These are phyloP conservation scores for Curvularia sp. DNA, from an alignment of 2,329 filamentous ascomycete genomes.

Conservation along the genomic window DNA sequence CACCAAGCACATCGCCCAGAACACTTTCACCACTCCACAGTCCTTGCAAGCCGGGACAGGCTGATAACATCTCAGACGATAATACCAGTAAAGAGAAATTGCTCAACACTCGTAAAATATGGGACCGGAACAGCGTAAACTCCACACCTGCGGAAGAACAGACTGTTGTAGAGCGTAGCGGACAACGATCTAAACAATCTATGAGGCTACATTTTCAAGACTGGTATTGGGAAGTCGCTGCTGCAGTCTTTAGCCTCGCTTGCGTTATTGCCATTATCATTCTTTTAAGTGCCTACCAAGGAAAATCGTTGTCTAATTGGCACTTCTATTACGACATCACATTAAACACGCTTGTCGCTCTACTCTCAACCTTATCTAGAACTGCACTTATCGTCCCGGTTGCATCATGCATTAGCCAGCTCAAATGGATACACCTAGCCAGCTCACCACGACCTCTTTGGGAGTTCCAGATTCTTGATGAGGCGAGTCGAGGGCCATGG, in stretches of 20 bases:
- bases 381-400: slow-evolving; percentile 37
- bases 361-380: slow-evolving; percentile 28
- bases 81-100: not conserved
- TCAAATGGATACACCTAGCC: slow-evolving; percentile 40
- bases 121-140: not conserved
- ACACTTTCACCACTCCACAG: not conserved
- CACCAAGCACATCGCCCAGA: not conserved
- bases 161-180: not conserved
- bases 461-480: slow-evolving; percentile 36
- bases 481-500: slow-evolving; percentile 39
- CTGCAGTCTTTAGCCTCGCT: slow-evolving; percentile 9
- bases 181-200: not conserved
- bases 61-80: not conserved
- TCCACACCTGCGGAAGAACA: not conserved
- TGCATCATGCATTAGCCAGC: slow-evolving; percentile 39
- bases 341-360: slow-evolving; percentile 16
- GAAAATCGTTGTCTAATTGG: slow-evolving; percentile 14
- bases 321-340: slow-evolving; percentile 1
- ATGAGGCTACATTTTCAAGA: not conserved
- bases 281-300: slow-evolving; percentile 5
- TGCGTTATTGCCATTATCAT: slow-evolving; percentile 10
- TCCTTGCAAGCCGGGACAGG: not conserved
- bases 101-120: not conserved
- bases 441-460: slow-evolving; percentile 22
- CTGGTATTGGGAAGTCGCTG: slow-evolving; percentile 20